phyloP scores from a whole-genome alignment of 306 rosid species.

The Canavalia gladiata region DNA sequence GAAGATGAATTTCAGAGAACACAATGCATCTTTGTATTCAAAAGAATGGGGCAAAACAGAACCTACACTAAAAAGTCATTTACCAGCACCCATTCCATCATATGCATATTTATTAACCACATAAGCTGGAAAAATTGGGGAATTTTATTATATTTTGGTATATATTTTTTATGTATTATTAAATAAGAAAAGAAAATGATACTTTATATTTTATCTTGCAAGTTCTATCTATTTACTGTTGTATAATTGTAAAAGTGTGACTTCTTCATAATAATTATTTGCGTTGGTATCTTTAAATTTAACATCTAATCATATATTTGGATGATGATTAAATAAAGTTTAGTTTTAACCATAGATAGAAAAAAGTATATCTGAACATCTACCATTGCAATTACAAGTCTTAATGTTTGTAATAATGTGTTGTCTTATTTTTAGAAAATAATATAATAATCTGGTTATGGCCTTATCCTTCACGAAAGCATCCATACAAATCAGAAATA shows the following conservation, averaged over 20 bases:
- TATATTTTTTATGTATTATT: too few relatives aligned
- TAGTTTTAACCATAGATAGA: not conserved
- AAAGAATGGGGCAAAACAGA: not conserved
- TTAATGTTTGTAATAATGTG: not conserved
- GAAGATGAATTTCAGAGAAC: not conserved
- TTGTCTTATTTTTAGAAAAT: not conserved
- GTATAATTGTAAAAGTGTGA: too few relatives aligned
- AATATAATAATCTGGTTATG: not conserved
- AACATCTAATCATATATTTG: not conserved
- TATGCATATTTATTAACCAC: not conserved
- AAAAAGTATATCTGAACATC: not conserved
- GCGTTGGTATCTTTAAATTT: too few relatives aligned
- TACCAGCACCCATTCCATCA: not conserved
- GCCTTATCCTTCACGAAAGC: constrained; percentile 10
- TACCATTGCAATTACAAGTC: not conserved
- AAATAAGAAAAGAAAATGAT: too few relatives aligned
- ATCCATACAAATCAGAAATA: constrained; percentile 17
- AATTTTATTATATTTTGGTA: not conserved
- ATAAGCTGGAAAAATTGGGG: not conserved
- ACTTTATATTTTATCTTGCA: not conserved
- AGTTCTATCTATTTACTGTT: not conserved
- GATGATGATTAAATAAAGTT: not conserved
- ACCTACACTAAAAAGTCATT: not conserved
- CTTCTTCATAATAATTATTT: too few relatives aligned
- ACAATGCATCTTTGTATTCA: not conserved